Evolutionary conservation across 371 early-diverging fungal genomes (phyloP).

Genomic region (Mucor plumbeus): DNA sequence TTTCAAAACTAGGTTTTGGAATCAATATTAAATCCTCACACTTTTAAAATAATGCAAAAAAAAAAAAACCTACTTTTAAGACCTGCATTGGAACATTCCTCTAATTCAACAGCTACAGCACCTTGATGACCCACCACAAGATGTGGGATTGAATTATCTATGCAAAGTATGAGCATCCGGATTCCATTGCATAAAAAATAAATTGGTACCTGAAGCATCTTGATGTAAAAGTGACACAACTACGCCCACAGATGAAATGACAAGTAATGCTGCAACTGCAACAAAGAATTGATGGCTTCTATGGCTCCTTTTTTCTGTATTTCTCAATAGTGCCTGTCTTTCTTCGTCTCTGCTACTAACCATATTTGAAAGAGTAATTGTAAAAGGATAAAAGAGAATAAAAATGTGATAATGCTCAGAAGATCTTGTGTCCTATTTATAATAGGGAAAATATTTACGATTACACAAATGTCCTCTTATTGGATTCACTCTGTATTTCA

Average conservation of each 20-base stretch:
- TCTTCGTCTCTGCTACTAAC: slow-evolving; percentile 3
- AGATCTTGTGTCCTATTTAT: too few relatives aligned
- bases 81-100: slow-evolving; percentile 82
- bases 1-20: slow-evolving; percentile 63
- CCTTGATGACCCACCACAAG: slow-evolving; percentile 57
- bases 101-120: slow-evolving; percentile 85
- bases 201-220: not conserved
- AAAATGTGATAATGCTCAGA: too few relatives aligned
- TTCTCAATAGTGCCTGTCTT: slow-evolving; percentile 7
- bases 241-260: slow-evolving; percentile 7
- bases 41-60: not conserved
- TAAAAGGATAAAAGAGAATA: not conserved
- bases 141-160: slow-evolving; percentile 14
- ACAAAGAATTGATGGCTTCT: slow-evolving; percentile 1
- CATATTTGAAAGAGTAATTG: not conserved
- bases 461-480: too few relatives aligned
- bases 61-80: slow-evolving; percentile 62
- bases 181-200: not conserved
- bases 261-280: slow-evolving; percentile 9
- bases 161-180: too few relatives aligned
- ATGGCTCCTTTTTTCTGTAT: not conserved
- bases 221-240: slow-evolving; percentile 9
- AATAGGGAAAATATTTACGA: too few relatives aligned
- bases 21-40: not conserved
- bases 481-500: not conserved